These are phyloP conservation scores for Thermothielavioides terrestris DNA, from an alignment of 495 filamentous ascomycete genomes.

Conservation along the genomic window DNA sequence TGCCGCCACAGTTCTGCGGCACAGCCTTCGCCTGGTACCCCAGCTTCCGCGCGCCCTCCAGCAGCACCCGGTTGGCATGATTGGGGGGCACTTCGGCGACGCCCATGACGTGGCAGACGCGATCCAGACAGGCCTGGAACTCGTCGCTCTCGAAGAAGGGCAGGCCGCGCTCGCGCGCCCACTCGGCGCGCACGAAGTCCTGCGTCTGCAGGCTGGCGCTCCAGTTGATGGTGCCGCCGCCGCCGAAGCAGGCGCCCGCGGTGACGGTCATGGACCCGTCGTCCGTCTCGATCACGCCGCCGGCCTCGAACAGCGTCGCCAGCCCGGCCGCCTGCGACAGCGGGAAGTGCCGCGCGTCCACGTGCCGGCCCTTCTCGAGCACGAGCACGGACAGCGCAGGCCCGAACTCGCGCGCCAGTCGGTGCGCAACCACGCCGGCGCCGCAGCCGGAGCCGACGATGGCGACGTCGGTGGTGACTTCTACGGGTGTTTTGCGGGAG, in stretches of 20 bases:
- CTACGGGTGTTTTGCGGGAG: conserved; percentile 14
- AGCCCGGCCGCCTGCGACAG: conserved; percentile 45
- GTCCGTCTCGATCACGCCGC: conserved; percentile 47
- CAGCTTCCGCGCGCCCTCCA: conserved; percentile 68
- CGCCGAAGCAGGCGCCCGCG: conserved; percentile 73
- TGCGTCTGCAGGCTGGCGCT: conserved; percentile 76
- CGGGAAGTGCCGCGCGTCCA: conserved; percentile 52
- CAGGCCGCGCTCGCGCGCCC: conserved; percentile 60
- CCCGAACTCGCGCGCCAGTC: conserved; percentile 53
- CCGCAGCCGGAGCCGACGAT: conserved; percentile 84
- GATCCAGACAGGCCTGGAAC: conserved; percentile 69
- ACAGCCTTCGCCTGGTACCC: conserved; percentile 63
- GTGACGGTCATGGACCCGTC: conserved; percentile 53
- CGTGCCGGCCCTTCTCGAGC: conserved; percentile 56
- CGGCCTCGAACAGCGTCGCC: conserved; percentile 69
- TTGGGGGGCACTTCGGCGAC: conserved; percentile 59
- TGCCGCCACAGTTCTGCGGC: conserved; percentile 70
- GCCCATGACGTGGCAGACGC: conserved; percentile 56
- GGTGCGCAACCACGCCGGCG: conserved; percentile 74
- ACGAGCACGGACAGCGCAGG: conserved; percentile 65
- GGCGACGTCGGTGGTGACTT: conserved; percentile 70
- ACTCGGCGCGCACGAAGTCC: conserved; percentile 71
- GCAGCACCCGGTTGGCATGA: conserved; percentile 52
- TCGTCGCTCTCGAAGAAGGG: conserved; percentile 67
- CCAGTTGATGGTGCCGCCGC: conserved; percentile 86